Conservation (phyloP, 768 basidiomycete species). For the Phaeotremella skinneri region DNA sequence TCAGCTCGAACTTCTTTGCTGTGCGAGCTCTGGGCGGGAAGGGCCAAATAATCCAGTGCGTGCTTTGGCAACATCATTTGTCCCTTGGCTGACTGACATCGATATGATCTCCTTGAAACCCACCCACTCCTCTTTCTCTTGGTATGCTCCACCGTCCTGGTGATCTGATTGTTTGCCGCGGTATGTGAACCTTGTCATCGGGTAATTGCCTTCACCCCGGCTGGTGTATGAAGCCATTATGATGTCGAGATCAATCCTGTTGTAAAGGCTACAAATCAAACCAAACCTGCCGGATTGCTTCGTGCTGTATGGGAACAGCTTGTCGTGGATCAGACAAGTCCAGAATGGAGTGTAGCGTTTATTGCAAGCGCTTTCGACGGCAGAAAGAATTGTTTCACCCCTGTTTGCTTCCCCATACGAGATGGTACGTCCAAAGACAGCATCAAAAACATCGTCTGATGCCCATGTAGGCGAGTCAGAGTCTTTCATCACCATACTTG, state of each 20-base stretch:
- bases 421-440: background rate
- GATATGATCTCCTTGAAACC: background rate
- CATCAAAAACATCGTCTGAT: background rate
- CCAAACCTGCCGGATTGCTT: constrained; percentile 41
- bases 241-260: constrained; percentile 50
- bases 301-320: constrained; percentile 44
- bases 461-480: constrained; percentile 20
- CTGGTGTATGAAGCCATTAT: constrained; percentile 37
- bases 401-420: constrained; percentile 28
- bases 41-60: constrained; percentile 38
- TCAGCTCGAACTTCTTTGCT: constrained; percentile 37
- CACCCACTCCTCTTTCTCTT: background rate
- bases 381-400: constrained; percentile 48
- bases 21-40: constrained; percentile 25
- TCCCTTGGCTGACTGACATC: constrained; percentile 9
- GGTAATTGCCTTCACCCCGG: background rate
- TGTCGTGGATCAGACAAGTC: constrained; percentile 26
- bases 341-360: constrained; percentile 22
- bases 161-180: background rate
- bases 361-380: constrained; percentile 35
- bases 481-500: constrained; percentile 30
- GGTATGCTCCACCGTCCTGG: background rate
- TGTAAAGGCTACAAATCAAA: constrained; percentile 31
- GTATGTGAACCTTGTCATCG: background rate
- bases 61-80: background rate